These are phyloP conservation scores for Polygonum aviculare DNA, from an alignment of 148 eudicot species.

Conservation along the genomic window DNA sequence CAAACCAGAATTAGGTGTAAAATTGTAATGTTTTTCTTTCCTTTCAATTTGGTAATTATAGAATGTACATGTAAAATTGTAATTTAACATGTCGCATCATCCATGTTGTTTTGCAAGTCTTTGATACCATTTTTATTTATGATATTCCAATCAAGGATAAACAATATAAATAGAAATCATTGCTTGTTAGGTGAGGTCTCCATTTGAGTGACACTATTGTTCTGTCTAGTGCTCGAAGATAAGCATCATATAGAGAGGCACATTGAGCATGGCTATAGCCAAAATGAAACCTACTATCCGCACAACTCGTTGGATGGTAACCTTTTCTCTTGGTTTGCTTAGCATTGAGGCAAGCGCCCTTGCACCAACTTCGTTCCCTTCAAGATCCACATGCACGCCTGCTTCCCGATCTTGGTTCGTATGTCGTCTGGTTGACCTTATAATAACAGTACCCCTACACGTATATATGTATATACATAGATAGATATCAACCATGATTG, in stretches of 20 bases:
- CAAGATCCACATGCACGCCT: constrained; percentile 33
- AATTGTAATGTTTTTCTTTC: no score
- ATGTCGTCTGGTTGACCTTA: constrained; percentile 63
- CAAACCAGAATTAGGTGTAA: no score
- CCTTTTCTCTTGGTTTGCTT: constrained; percentile 31
- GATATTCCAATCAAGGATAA: no score
- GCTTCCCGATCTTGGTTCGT: constrained; percentile 31
- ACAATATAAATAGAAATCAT: no score
- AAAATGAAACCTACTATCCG: constrained; percentile 32
- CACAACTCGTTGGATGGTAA: constrained; percentile 42
- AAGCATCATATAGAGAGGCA: constrained; percentile 76
- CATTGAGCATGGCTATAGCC: constrained; percentile 65
- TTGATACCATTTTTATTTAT: no score
- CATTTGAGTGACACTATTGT: neutral
- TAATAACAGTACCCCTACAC: constrained; percentile 61
- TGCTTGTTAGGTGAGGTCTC: no score
- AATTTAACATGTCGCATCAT: no score
- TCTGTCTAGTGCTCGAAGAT: constrained; percentile 78
- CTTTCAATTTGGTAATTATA: no score
- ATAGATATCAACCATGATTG: no score
- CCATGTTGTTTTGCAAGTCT: no score
- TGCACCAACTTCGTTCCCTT: neutral
- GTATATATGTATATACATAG: neutral
- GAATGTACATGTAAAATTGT: no score
- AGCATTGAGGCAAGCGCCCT: constrained; percentile 18